phyloP scores from a whole-genome alignment of 1,284 basidiomycete species.

The Ceratobasidium sp. region DNA sequence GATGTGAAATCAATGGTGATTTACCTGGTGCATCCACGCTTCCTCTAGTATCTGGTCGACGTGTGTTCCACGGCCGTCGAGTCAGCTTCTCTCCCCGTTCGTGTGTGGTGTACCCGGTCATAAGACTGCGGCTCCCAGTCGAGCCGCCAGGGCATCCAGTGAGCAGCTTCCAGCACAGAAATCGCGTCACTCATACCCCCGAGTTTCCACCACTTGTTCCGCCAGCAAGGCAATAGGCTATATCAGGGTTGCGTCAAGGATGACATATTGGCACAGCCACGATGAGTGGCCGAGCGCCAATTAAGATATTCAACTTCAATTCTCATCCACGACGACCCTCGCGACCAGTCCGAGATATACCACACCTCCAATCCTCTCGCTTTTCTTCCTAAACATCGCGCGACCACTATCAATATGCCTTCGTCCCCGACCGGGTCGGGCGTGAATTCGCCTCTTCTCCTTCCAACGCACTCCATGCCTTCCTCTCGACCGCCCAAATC shows the following conservation, averaged over 20 bases:
- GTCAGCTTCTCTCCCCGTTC: too few species aligned
- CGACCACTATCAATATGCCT: conserved; percentile 22
- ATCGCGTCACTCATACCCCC: background rate
- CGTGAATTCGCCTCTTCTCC: conserved; percentile 43
- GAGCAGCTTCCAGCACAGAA: conserved; percentile 14
- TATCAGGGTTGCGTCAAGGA: too few species aligned
- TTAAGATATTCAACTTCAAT: conserved; percentile 9
- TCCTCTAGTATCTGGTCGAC: too few species aligned
- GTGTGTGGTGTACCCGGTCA: too few species aligned
- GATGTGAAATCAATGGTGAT: too few species aligned
- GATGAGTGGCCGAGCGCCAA: background rate
- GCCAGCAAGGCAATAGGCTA: background rate
- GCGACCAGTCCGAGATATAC: conserved; percentile 13
- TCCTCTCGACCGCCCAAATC: conserved; percentile 37
- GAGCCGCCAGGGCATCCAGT: conserved; percentile 1
- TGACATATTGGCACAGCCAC: conserved; percentile 9
- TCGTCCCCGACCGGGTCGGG: conserved; percentile 36
- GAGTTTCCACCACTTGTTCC: too few species aligned
- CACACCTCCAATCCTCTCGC: conserved; percentile 17
- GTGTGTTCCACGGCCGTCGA: too few species aligned
- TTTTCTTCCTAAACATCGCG: background rate
- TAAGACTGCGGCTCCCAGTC: too few species aligned
- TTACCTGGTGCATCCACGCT: too few species aligned
- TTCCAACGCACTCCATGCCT: conserved; percentile 18
- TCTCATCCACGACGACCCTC: conserved; percentile 24